A percentile compares a stretch with the other conserved stretches of the same genome.
Evolutionary conservation across 148 eudicot species (phyloP).

Genomic region (Rhododendron williamsianum): DNA sequence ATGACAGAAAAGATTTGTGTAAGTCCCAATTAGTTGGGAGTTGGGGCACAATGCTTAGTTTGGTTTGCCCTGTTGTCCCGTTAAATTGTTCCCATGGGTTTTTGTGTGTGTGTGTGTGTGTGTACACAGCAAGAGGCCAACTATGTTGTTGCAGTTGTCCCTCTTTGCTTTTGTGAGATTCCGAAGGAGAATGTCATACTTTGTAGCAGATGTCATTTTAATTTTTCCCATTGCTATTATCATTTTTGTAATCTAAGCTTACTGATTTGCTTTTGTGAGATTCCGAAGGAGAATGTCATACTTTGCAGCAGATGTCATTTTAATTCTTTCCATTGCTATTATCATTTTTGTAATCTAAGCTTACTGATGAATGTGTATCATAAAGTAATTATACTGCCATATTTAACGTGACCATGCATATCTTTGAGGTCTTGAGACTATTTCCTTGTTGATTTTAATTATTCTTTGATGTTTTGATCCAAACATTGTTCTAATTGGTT

Average conservation of each 20-base stretch:
- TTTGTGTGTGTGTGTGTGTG: neutral
- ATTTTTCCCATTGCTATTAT: neutral
- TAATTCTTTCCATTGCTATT: neutral
- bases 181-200: neutral
- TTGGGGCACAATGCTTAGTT: neutral
- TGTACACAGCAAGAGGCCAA: neutral
- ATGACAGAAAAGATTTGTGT: neutral
- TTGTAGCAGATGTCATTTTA: neutral
- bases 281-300: neutral
- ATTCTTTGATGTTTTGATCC: neutral
- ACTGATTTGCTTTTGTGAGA: neutral
- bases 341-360: neutral
- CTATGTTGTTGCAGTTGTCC: neutral
- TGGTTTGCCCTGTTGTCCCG: neutral
- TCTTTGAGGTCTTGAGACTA: neutral
- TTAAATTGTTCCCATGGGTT: neutral
- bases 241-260: neutral
- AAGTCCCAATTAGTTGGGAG: neutral
- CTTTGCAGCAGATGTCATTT: neutral
- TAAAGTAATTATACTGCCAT: neutral
- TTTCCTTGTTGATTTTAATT: neutral
- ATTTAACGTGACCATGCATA: neutral
- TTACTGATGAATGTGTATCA: neutral
- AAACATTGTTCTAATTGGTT: slow-evolving; percentile 10
- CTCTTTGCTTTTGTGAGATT: neutral